Base-by-base conservation (phyloP, 2,329 filamentous ascomycete species). In the Davidsoniella australis region DNA sequence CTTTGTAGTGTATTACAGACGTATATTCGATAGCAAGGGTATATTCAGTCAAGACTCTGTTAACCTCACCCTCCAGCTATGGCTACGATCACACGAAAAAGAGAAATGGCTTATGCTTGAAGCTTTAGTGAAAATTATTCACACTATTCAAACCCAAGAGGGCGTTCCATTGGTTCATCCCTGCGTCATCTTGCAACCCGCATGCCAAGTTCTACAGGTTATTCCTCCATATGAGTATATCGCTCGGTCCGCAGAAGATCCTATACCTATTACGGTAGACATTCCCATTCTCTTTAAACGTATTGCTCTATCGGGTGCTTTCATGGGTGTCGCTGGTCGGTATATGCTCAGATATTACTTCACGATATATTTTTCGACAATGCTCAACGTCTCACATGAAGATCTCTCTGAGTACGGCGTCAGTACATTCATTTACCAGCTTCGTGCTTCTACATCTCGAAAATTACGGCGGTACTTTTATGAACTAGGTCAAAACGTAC, bases 101-200 rank as follows among this genome's bases (percentile, higher is more conserved):
- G 37, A 41, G 41, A 48, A 48, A 26, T 48, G 37, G 45, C 37
- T 41, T 10, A 36, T 48, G 37, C 20, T 48, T 4, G 45, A 48
- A 26, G 37, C 37, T 24, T 37, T 41, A 29, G 37, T 48, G 3
- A 41, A 41, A 29, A 12, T 41, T 12, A 48, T 48, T 9, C 45
- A 48, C n/a, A 33, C 24, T 20, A 48, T 48, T 18, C 44, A 47
- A 24, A 16, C 14, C 23, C 8, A 47, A 24, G 36, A 40, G 20
- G 44, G 20, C 20, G 36, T 47, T 20, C 44, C 44, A 4, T 20
- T 38, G 26, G 44, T 47, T 7, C 44, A 47, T 38, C 44, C 44
- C 17, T 47, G 44, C 14, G 23, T 48, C 6, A 41, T 48, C 38
- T 16, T 48, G 4, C 24, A 33, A 33, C 23, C 38, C 8, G 37